Conservation (phyloP, 2,329 filamentous ascomycete species). For the Monilinia fructicola region DNA sequence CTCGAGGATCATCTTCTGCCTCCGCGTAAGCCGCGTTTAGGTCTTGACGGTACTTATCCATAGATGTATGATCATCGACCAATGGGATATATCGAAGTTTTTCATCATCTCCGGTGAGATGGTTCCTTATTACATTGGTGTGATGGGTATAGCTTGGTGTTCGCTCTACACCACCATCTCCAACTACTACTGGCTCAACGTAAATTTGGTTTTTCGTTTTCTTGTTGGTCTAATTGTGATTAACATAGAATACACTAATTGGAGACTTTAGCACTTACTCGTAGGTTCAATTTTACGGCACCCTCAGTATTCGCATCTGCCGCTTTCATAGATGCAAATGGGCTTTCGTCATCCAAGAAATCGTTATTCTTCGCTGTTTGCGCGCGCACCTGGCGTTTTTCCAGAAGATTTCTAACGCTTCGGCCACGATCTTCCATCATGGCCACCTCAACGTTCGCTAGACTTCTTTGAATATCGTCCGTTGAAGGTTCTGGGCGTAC, state of each 20-base stretch:
- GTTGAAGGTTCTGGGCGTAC: not conserved
- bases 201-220: slow-evolving; percentile 26
- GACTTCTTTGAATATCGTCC: not conserved
- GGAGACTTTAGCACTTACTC: slow-evolving; percentile 22
- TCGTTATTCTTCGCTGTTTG: not conserved
- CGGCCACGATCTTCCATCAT: slow-evolving; percentile 5
- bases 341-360: slow-evolving; percentile 28
- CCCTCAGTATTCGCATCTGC: slow-evolving; percentile 20
- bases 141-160: slow-evolving; percentile 34
- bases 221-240: slow-evolving; percentile 25
- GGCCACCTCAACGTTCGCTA: not conserved
- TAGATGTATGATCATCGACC: slow-evolving; percentile 24
- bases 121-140: slow-evolving; percentile 34
- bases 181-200: slow-evolving; percentile 24
- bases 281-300: slow-evolving; percentile 20
- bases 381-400: not conserved
- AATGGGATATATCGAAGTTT: slow-evolving; percentile 36
- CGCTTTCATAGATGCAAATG: slow-evolving; percentile 30
- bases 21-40: slow-evolving; percentile 29
- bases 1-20: slow-evolving; percentile 24
- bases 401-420: not conserved
- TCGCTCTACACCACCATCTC: slow-evolving; percentile 24
- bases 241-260: slow-evolving; percentile 15
- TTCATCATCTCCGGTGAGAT: slow-evolving; percentile 35
- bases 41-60: slow-evolving; percentile 30